phyloP scores from a whole-genome alignment of 2,329 filamentous ascomycete species.

The Monosporascus sp. region DNA sequence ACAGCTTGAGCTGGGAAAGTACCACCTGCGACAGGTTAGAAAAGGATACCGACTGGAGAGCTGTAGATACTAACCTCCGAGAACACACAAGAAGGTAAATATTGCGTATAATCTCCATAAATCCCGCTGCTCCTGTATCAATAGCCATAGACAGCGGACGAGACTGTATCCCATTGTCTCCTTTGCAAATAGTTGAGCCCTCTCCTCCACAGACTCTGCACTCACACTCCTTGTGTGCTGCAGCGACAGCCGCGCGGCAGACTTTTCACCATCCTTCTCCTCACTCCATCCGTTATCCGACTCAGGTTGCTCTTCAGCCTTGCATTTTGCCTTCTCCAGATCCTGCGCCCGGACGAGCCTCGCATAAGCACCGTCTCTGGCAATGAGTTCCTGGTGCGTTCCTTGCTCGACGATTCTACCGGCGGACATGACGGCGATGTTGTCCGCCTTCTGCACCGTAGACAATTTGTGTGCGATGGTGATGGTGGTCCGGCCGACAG shows the following conservation, averaged over 20 bases:
- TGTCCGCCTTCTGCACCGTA: constrained; percentile 86
- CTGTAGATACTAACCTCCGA: too few relatives aligned
- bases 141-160: too few relatives aligned
- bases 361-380: constrained; percentile 62
- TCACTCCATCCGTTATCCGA: neutral
- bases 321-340: constrained; percentile 30
- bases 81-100: too few relatives aligned
- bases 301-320: neutral
- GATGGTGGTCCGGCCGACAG: constrained; percentile 78
- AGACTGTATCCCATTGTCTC: too few relatives aligned
- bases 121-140: too few relatives aligned
- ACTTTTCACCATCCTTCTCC: too few relatives aligned
- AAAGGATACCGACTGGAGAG: too few relatives aligned
- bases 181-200: neutral
- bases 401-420: constrained; percentile 79
- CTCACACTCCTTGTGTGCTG: constrained; percentile 49
- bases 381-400: constrained; percentile 66
- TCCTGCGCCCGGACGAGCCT: constrained; percentile 74
- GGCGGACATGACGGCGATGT: constrained; percentile 88
- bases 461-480: constrained; percentile 83
- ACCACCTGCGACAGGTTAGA: too few relatives aligned
- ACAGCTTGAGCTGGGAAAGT: too few relatives aligned
- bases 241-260: constrained; percentile 21
- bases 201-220: constrained; percentile 38
- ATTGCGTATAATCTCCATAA: too few relatives aligned